Percentiles rank a stretch among this genome's conserved stretches.
Evolutionary conservation across 2,329 filamentous ascomycete genomes (phyloP).

Genomic region (Pseudogymnoascus sp.): DNA sequence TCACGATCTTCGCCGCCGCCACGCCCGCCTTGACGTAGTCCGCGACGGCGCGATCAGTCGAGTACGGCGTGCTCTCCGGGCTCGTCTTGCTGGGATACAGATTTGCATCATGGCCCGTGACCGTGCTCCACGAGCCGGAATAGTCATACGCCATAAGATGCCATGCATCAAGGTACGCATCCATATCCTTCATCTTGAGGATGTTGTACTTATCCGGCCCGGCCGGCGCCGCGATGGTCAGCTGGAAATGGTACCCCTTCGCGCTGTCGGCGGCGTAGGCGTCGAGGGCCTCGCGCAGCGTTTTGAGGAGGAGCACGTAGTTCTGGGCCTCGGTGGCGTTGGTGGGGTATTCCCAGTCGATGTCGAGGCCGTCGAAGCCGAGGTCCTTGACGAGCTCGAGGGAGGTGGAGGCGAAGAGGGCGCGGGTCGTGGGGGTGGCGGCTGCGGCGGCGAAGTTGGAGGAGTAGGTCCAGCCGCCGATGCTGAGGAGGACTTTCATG

Average conservation of each 20-base stretch:
- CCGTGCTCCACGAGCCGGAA: constrained; percentile 38
- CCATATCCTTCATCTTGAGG: constrained; percentile 38
- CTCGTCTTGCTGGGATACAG: constrained; percentile 49
- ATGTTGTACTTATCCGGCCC: constrained; percentile 38
- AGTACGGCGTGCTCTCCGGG: constrained; percentile 59
- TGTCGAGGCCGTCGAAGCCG: constrained; percentile 20
- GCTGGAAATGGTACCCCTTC: constrained; percentile 39
- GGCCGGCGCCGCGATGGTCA: constrained; percentile 44
- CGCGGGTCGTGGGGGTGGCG: constrained; percentile 42
- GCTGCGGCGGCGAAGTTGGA: constrained; percentile 61
- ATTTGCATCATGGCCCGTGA: constrained; percentile 55
- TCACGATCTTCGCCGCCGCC: constrained; percentile 54
- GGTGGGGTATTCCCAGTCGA: constrained; percentile 20
- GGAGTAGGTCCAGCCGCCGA: constrained; percentile 83
- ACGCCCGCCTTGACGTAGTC: constrained; percentile 58
- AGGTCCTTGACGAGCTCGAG: constrained; percentile 15
- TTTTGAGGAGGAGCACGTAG: constrained; percentile 30
- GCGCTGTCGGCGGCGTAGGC: constrained; percentile 35
- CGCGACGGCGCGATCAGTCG: constrained; percentile 52
- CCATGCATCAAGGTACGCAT: constrained; percentile 42
- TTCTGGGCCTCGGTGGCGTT: constrained; percentile 15
- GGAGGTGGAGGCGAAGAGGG: constrained; percentile 16
- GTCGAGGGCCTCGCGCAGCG: constrained; percentile 35
- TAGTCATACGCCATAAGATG: constrained; percentile 60
- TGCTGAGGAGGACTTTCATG: constrained; percentile 68